Percentiles rank a stretch among this genome's conserved stretches.
These are phyloP conservation scores for Dichomitus squalens DNA, from an alignment of 1,284 basidiomycete genomes.

Conservation along the genomic window DNA sequence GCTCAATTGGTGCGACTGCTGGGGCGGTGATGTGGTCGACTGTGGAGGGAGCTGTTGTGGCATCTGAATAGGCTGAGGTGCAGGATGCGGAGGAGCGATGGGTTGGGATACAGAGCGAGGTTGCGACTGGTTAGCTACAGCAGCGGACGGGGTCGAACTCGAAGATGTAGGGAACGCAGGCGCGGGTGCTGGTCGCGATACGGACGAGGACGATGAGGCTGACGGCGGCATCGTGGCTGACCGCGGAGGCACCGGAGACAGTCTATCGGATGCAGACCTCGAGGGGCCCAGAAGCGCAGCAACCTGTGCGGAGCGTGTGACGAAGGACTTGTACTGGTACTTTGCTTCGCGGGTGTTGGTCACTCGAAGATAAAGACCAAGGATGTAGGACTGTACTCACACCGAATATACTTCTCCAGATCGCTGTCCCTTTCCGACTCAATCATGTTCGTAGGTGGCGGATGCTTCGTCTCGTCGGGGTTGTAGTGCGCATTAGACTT, in stretches of 20 bases:
- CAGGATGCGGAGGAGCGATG: conserved; percentile 21
- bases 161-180: not conserved
- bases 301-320: conserved; percentile 38
- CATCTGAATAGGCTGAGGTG: conserved; percentile 24
- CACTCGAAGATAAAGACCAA: not conserved
- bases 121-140: conserved; percentile 7
- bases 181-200: conserved; percentile 2
- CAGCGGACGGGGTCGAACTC: not conserved
- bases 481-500: conserved; percentile 78
- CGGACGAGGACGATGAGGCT: conserved; percentile 7
- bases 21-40: conserved; percentile 12
- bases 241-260: conserved; percentile 15
- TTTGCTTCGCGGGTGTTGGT: conserved; percentile 50
- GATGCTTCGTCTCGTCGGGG: conserved; percentile 74
- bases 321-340: conserved; percentile 72
- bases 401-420: conserved; percentile 81
- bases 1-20: not conserved
- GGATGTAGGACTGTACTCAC: conserved; percentile 41
- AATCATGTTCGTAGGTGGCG: conserved; percentile 78
- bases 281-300: conserved; percentile 45
- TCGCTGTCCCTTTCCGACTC: conserved; percentile 83
- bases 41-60: conserved; percentile 12
- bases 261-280: conserved; percentile 34
- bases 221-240: conserved; percentile 21
- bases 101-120: conserved; percentile 27